Evolutionary conservation across 345 rosid species (phyloP), one percentile per base, ranked within the genome.

Genomic region (Kernera saxatilis): DNA sequence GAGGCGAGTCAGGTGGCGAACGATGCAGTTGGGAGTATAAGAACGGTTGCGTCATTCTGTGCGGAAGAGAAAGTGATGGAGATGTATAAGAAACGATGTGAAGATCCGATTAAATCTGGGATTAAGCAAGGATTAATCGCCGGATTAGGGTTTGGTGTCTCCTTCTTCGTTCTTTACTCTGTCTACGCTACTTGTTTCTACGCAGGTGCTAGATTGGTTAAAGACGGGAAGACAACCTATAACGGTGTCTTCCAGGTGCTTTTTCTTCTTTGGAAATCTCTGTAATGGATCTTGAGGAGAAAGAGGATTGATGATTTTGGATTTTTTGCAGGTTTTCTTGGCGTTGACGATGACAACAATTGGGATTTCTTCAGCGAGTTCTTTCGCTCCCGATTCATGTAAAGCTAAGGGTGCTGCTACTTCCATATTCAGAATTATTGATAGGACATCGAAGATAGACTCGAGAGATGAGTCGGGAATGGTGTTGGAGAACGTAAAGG

Each of bases 1-100:
- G 90, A 89, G 68, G 90, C 92, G 30, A 84, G 92, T 65, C 96
- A 89, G 69, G 88, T 89, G 70, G 95, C 90, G 4, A 81, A 69
- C 27, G 92, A 89, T 60, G 92, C 95, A 2, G 85, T 87, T 2
- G 89, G 90, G 8, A 80, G 87, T 30, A 88, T 88, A 35, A 78
- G 92, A 78, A 88, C 92, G n/a, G 83, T 86, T 22, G 87, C 88
- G 44, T 88, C 95, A 27, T 88, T 86, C 74, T 84, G 91, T 57
- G 90, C 87, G 0, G 95, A 88, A 66, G 83, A 84, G 39, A 85
- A 80, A 61, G 92, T 88, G 78, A 85, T 85, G 78, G 70, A 76
- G 5, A 46, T 84, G 19, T 86, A 82, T 71, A 21, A 69, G 70
- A 69, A 67, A 50, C 84, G 85, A 79, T 88, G 95, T 54, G 83